Base-by-base conservation (phyloP, 169 alveolate genomes). In the Plasmodium gonderi region DNA sequence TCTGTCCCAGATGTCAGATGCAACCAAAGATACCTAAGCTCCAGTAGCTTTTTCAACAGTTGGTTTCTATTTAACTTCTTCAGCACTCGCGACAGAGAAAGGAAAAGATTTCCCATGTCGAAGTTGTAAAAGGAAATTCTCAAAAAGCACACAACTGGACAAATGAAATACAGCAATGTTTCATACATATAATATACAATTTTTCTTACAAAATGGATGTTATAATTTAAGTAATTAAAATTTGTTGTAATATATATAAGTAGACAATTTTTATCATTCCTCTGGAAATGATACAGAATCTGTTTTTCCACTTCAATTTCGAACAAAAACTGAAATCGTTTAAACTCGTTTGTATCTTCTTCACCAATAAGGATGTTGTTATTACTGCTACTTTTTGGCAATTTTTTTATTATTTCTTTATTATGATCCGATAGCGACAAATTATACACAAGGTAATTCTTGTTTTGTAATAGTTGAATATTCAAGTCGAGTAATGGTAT, bases 291-390 rank as follows among this genome's bases (percentile, higher is more conserved):
- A 20, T 17, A 1, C 36, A 85, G 12, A n/a, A 85, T 72, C 45
- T 85, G 54, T 60, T 85, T 85, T 85, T 85, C 92, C 33, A 75
- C 67, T 78, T 85, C 89, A 33, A 85, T 85, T 60, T 85, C 92
- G 64, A 85, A 85, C 5, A 85, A 3, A 31, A 74, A 75, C 47
- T 85, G 85, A 42, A 80, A 14, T 60, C 78, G 31, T 26, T 79
- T 79, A 31, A 54, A 36, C 26, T 82, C 76, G 23, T 75, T 85
- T 51, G 54, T 75, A 23, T 78, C 8, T 68, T 67, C 72, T 4
- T 49, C 40, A 33, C 36, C 17, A 2, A 20, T 9, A 20, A 76
- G 3, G 4, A 1, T 42, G 38, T 20, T 3, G 9, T 8, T 44
- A 20, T 68, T 8, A 6, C 75, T 81, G 69, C 12, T 20, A 12